Conservation (phyloP, 1,284 basidiomycete species). For the Ustilago curta region DNA sequence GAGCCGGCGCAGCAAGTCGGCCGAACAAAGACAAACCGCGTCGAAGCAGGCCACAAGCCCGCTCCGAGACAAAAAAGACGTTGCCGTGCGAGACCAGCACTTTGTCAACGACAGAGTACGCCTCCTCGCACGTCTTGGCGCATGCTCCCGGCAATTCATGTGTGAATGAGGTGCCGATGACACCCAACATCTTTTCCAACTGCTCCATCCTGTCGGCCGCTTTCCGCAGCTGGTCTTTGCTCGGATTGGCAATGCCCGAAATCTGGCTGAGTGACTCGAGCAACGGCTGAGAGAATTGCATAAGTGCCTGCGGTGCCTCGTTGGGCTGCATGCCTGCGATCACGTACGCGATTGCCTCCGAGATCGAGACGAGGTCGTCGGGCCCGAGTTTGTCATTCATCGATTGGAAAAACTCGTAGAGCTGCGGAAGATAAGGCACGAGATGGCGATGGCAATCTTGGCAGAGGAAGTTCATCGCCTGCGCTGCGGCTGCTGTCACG, state of each 20-base stretch:
- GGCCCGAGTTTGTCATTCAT: constrained; percentile 82
- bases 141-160: constrained; percentile 79
- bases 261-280: constrained; percentile 71
- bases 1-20: constrained; percentile 76
- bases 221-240: constrained; percentile 76
- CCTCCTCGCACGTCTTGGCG: constrained; percentile 80
- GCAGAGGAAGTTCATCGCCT: constrained; percentile 95
- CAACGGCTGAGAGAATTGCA: constrained; percentile 79
- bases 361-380: constrained; percentile 89
- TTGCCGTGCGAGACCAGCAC: constrained; percentile 85
- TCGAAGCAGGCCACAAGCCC: constrained; percentile 86
- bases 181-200: constrained; percentile 59
- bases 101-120: constrained; percentile 84
- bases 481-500: constrained; percentile 92
- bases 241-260: constrained; percentile 30
- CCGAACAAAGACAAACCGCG: constrained; percentile 87
- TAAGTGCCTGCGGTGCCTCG: constrained; percentile 83
- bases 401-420: constrained; percentile 86
- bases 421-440: constrained; percentile 87
- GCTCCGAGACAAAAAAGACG: constrained; percentile 83
- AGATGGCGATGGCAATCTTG: constrained; percentile 92
- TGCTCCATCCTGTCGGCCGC: constrained; percentile 75
- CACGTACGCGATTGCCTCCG: constrained; percentile 94
- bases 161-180: constrained; percentile 34
- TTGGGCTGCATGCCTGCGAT: constrained; percentile 87